Conservation (phyloP, 139 green algal genomes). For the Haematococcus sp. region DNA sequence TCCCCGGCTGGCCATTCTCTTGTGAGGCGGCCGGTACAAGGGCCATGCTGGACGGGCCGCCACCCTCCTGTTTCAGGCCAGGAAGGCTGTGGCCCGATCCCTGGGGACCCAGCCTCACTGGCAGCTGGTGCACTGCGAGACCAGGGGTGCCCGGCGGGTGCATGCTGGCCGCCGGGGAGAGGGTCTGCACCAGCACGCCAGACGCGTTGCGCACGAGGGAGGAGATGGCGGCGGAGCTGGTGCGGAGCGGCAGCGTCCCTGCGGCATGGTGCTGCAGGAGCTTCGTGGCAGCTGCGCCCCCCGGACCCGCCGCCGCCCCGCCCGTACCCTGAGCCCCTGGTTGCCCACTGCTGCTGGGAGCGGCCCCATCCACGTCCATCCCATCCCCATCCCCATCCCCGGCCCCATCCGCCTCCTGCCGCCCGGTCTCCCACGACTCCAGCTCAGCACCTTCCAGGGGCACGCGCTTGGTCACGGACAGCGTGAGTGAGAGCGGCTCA, state of each 20-base stretch:
- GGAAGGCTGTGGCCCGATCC: no score
- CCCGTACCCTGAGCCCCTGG: neutral
- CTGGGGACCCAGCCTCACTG: no score
- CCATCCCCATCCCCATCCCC: neutral
- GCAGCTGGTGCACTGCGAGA: no score
- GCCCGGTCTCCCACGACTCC: conserved; percentile 32
- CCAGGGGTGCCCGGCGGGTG: neutral
- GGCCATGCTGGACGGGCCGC: no score
- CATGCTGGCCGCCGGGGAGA: neutral
- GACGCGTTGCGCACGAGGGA: conserved; percentile 15
- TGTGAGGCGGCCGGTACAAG: neutral
- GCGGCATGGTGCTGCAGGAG: neutral
- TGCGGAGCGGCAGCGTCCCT: conserved; percentile 9
- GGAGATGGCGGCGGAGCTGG: conserved; percentile 24
- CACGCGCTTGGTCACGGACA: conserved; percentile 61
- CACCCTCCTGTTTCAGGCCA: no score
- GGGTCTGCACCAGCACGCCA: conserved; percentile 28
- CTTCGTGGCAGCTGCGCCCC: neutral
- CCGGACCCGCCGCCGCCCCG: neutral
- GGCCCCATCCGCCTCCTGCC: conserved; percentile 15
- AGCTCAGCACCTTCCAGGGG: conserved; percentile 83
- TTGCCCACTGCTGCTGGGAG: neutral
- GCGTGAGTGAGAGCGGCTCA: conserved; percentile 27
- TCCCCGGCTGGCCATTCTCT: no score
- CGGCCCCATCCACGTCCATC: neutral